These are phyloP conservation scores for Tetracladium marchalianum DNA, from an alignment of 495 filamentous ascomycete species.

Conservation along the genomic window DNA sequence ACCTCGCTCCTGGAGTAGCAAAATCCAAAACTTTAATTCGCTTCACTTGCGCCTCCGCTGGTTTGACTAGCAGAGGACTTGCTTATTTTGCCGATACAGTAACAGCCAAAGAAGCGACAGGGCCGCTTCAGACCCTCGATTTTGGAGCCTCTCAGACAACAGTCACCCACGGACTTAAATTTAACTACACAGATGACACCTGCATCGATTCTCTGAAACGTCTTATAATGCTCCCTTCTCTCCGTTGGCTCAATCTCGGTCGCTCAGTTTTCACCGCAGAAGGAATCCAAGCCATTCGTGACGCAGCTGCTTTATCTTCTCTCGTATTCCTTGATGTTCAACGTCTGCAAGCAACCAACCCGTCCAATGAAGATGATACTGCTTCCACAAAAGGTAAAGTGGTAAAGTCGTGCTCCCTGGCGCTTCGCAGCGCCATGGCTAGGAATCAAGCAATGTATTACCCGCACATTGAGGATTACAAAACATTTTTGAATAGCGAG, in stretches of 20 bases:
- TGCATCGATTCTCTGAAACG: conserved; percentile 6
- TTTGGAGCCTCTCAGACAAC: conserved; percentile 27
- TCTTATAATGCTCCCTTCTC: conserved; percentile 4
- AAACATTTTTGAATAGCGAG: conserved; percentile 16
- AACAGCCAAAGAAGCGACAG: conserved; percentile 6
- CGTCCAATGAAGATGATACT: background rate
- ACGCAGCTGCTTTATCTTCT: background rate
- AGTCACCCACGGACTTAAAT: conserved; percentile 25
- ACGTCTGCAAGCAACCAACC: background rate
- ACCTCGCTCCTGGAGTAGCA: conserved; percentile 19
- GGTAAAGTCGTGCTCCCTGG: conserved; percentile 1
- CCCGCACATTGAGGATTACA: conserved; percentile 16
- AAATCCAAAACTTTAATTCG: conserved; percentile 20
- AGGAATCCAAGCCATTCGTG: conserved; percentile 7
- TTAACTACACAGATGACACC: conserved; percentile 20
- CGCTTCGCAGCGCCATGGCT: background rate
- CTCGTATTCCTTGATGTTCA: conserved; percentile 10
- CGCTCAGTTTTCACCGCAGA: conserved; percentile 9
- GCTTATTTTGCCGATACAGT: conserved; percentile 17
- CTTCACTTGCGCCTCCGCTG: conserved; percentile 17
- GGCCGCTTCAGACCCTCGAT: conserved; percentile 19
- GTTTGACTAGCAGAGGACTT: conserved; percentile 21
- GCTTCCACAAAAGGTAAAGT: background rate
- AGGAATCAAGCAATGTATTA: conserved; percentile 20
- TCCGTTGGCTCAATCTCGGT: conserved; percentile 21